Conservation (phyloP, 1,284 basidiomycete genomes). For the Malassezia japonica region DNA sequence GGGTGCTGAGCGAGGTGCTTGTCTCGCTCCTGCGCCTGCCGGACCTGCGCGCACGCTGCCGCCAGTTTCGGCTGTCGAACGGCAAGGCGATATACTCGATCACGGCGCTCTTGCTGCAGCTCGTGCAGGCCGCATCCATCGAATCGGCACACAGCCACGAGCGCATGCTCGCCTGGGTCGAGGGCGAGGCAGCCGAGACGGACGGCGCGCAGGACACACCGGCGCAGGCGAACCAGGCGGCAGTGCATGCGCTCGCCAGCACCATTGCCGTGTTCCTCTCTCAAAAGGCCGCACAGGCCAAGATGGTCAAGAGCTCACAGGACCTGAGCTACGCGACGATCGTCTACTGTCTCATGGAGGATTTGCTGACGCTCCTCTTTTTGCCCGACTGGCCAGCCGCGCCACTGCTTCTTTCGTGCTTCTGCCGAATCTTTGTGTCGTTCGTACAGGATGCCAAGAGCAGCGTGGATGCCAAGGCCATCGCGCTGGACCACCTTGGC, state of each 20-base stretch:
- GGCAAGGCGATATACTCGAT: constrained; percentile 74
- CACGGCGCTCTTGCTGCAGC: constrained; percentile 79
- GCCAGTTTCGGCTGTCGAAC: constrained; percentile 55
- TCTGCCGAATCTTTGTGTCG: constrained; percentile 29
- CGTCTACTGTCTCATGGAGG: constrained; percentile 77
- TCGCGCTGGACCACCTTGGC: constrained; percentile 85
- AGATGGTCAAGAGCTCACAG: constrained; percentile 27
- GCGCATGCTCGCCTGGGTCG: constrained; percentile 19
- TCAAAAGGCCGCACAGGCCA: constrained; percentile 50
- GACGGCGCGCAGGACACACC: background rate
- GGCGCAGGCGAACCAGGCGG: background rate
- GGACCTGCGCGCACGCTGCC: constrained; percentile 74
- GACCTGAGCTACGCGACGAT: constrained; percentile 62
- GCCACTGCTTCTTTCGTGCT: constrained; percentile 55
- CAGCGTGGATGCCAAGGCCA: constrained; percentile 55
- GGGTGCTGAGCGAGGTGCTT: constrained; percentile 93
- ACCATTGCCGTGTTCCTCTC: constrained; percentile 75
- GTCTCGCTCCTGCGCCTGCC: constrained; percentile 77
- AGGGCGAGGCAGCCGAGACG: background rate
- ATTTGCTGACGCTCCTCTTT: constrained; percentile 77
- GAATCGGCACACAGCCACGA: constrained; percentile 19
- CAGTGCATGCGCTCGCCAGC: constrained; percentile 48
- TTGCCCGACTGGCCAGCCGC: constrained; percentile 97
- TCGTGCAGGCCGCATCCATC: constrained; percentile 71
- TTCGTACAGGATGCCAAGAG: constrained; percentile 64